Conservation (phyloP, 345 rosid species). For the Pistacia atlantica region DNA sequence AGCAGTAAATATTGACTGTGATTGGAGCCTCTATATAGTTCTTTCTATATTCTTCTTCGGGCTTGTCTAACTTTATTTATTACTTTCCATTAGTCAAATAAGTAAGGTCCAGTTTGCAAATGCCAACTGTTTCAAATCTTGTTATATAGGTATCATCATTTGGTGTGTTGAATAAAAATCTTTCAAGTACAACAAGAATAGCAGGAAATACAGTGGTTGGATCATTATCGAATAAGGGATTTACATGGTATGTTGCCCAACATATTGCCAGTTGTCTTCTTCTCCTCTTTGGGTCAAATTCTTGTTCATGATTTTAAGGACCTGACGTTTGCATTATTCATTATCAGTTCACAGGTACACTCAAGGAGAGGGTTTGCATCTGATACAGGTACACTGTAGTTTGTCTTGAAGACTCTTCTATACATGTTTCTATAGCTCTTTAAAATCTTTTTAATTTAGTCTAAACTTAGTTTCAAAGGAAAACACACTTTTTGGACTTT, state of each 20-base stretch:
- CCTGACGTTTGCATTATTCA: constrained; percentile 14
- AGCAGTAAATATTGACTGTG: background rate
- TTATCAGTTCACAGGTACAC: constrained; percentile 51
- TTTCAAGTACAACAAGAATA: constrained; percentile 37
- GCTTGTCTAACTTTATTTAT: background rate
- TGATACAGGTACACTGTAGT: constrained; percentile 55
- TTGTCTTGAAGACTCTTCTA: background rate
- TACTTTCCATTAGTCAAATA: background rate
- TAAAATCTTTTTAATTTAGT: background rate
- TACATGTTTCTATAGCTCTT: background rate
- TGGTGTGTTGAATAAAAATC: constrained; percentile 32
- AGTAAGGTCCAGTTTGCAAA: constrained; percentile 6
- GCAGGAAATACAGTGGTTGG: constrained; percentile 39
- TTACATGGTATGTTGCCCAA: constrained; percentile 37
- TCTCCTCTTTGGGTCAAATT: background rate
- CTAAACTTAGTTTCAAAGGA: background rate
- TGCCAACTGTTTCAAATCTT: constrained; percentile 1
- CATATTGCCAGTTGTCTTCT: background rate
- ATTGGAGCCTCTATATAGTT: constrained; percentile 9
- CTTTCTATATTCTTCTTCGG: background rate
- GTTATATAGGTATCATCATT: constrained; percentile 43
- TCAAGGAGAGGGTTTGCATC: constrained; percentile 74
- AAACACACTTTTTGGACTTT: background rate
- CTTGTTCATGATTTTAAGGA: background rate
- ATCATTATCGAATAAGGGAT: constrained; percentile 26